Conservation (phyloP, 208 protist genomes). For the Leptomonas seymouri region DNA sequence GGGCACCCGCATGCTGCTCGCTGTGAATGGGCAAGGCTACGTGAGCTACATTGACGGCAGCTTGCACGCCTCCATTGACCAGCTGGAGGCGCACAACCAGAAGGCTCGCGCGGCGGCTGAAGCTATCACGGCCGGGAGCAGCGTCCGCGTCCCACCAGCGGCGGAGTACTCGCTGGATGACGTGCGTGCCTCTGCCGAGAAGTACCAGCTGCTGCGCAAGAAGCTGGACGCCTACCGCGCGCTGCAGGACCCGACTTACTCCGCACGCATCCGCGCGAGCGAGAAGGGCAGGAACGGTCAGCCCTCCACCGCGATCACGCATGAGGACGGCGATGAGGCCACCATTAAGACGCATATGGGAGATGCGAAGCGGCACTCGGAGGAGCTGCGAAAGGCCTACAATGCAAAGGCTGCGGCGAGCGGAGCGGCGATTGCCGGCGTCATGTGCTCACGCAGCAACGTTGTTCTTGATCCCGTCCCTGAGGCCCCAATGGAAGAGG, state of each 20-base stretch:
- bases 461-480: constrained; percentile 17
- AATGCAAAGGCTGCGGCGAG: constrained; percentile 45
- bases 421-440: constrained; percentile 17
- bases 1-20: constrained; percentile 42
- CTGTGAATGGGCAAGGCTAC: constrained; percentile 31
- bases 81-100: constrained; percentile 54
- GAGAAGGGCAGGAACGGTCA: constrained; percentile 47
- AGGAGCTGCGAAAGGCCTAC: constrained; percentile 44
- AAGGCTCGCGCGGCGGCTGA: constrained; percentile 34
- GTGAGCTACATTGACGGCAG: constrained; percentile 81
- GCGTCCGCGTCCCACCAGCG: constrained; percentile 34
- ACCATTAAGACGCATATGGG: constrained; percentile 30
- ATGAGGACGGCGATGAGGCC: constrained; percentile 42
- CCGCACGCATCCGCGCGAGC: constrained; percentile 39
- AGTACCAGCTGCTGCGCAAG: constrained; percentile 41
- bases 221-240: constrained; percentile 62
- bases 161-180: constrained; percentile 42
- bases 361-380: constrained; percentile 30
- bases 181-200: constrained; percentile 35
- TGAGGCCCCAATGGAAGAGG: constrained; percentile 3
- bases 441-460: constrained; percentile 4
- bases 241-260: constrained; percentile 49
- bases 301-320: constrained; percentile 27
- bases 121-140: constrained; percentile 28
- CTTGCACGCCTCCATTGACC: constrained; percentile 35